Conservation (phyloP, 2,329 filamentous ascomycete genomes). For the Verticillium albo-atrum region DNA sequence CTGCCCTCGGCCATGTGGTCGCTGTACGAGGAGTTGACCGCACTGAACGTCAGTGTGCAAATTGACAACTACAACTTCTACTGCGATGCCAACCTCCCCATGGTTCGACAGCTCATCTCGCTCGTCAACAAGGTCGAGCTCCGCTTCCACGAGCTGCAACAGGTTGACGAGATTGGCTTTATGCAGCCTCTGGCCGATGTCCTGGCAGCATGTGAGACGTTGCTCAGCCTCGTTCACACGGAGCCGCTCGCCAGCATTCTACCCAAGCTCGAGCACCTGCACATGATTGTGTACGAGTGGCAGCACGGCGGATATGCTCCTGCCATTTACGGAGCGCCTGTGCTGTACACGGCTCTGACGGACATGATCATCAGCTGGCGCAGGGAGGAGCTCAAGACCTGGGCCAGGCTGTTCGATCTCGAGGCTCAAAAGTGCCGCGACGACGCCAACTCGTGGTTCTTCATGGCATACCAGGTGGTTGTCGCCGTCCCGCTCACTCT, state of each 20-base stretch:
- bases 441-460: slow-evolving; percentile 90
- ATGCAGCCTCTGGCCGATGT: slow-evolving; percentile 79
- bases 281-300: slow-evolving; percentile 87
- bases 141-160: slow-evolving; percentile 69
- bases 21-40: slow-evolving; percentile 55
- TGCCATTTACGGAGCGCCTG: slow-evolving; percentile 64
- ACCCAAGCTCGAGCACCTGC: slow-evolving; percentile 81
- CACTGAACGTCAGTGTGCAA: slow-evolving; percentile 28
- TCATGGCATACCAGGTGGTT: slow-evolving; percentile 87
- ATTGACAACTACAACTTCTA: slow-evolving; percentile 78
- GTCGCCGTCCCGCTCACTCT: slow-evolving; percentile 71
- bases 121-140: slow-evolving; percentile 65
- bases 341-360: slow-evolving; percentile 73
- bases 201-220: slow-evolving; percentile 65
- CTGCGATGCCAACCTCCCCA: slow-evolving; percentile 68
- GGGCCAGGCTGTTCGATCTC: slow-evolving; percentile 82
- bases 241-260: slow-evolving; percentile 86
- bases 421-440: slow-evolving; percentile 72
- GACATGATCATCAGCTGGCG: slow-evolving; percentile 83
- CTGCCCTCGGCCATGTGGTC: slow-evolving; percentile 63
- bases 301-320: slow-evolving; percentile 83
- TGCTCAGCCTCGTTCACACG: slow-evolving; percentile 70
- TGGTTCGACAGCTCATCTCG: slow-evolving; percentile 68
- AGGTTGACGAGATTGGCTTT: slow-evolving; percentile 60
- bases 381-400: slow-evolving; percentile 84